These are phyloP conservation scores for Periconia digitata DNA, from an alignment of 2,329 filamentous ascomycete genomes.

Conservation along the genomic window DNA sequence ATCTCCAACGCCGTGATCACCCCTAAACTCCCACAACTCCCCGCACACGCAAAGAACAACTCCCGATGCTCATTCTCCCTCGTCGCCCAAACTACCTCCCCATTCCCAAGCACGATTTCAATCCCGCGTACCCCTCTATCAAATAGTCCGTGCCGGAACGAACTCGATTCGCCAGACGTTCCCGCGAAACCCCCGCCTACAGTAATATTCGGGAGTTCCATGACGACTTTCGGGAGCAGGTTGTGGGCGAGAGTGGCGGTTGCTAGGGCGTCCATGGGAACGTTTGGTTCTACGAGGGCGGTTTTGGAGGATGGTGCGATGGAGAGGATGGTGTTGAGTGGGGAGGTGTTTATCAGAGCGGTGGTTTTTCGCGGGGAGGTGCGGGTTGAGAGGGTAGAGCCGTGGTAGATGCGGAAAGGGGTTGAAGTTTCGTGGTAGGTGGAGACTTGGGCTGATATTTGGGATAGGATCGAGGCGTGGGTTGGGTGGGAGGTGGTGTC, in stretches of 20 bases:
- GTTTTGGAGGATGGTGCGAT: slow-evolving; percentile 47
- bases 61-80: slow-evolving; percentile 49
- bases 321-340: slow-evolving; percentile 50
- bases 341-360: slow-evolving; percentile 52
- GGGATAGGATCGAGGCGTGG: slow-evolving; percentile 26
- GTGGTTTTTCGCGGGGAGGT: slow-evolving; percentile 44
- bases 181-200: slow-evolving; percentile 68
- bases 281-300: slow-evolving; percentile 66
- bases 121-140: slow-evolving; percentile 63
- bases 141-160: slow-evolving; percentile 67
- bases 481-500: no score
- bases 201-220: slow-evolving; percentile 73
- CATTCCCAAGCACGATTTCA: slow-evolving; percentile 65
- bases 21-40: slow-evolving; percentile 62
- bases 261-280: slow-evolving; percentile 67
- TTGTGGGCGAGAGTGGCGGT: slow-evolving; percentile 57
- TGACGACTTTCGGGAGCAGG: slow-evolving; percentile 65
- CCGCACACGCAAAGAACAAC: slow-evolving; percentile 61
- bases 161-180: slow-evolving; percentile 67
- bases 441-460: slow-evolving; percentile 40
- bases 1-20: slow-evolving; percentile 64
- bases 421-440: slow-evolving; percentile 49
- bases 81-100: slow-evolving; percentile 55
- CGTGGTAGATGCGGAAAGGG: slow-evolving; percentile 60
- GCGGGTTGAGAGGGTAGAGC: slow-evolving; percentile 58